Conservation (phyloP, 164 flowering plant genomes). For the Euptelea pleiosperma region DNA sequence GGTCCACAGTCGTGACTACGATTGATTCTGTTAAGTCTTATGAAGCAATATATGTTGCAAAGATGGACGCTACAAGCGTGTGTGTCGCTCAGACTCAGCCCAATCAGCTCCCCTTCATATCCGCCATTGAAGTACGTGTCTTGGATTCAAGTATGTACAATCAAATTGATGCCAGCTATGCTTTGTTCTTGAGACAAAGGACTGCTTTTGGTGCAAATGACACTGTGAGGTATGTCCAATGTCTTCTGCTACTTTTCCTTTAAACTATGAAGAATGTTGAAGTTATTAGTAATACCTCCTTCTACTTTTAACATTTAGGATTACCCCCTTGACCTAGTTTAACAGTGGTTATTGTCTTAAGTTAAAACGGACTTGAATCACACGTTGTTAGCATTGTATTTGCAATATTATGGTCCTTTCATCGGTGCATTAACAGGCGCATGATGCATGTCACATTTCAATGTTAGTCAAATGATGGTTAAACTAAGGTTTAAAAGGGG, state of each 20-base stretch:
- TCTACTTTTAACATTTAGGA: too few relatives aligned
- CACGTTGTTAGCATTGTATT: too few relatives aligned
- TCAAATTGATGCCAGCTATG: constrained; percentile 3
- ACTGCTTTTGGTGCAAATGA: constrained; percentile 21
- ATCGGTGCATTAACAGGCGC: too few relatives aligned
- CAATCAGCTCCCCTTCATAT: constrained; percentile 40
- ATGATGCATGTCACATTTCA: too few relatives aligned
- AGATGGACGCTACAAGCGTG: constrained; percentile 17
- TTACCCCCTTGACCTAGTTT: too few relatives aligned
- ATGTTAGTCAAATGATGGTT: too few relatives aligned
- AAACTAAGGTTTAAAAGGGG: too few relatives aligned
- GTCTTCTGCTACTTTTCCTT: background rate
- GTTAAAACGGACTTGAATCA: too few relatives aligned
- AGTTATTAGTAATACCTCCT: too few relatives aligned
- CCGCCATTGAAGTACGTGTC: constrained; percentile 32
- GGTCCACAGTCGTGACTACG: constrained; percentile 22
- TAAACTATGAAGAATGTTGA: too few relatives aligned
- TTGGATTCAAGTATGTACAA: constrained; percentile 29
- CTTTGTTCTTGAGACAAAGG: constrained; percentile 24
- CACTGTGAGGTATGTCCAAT: constrained; percentile 21
- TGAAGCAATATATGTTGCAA: constrained; percentile 27
- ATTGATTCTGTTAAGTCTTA: background rate
- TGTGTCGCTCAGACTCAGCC: constrained; percentile 39
- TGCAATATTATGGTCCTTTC: too few relatives aligned
- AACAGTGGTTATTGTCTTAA: too few relatives aligned